These are phyloP conservation scores for Melaleuca alternifolia DNA, from an alignment of 345 rosid species.

Conservation along the genomic window DNA sequence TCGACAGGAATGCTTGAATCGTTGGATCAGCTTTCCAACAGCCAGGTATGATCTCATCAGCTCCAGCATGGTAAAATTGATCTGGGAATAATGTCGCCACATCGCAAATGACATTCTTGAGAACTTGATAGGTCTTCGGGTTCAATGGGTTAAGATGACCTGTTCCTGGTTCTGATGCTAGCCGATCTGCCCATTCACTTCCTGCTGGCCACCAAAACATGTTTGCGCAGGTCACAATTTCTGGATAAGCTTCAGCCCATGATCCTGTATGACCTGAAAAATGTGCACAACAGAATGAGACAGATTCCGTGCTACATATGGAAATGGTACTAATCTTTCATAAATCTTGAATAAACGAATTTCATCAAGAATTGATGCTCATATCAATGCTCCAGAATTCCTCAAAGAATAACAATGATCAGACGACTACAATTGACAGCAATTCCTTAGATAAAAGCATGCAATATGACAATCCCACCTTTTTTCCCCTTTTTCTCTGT, in stretches of 20 bases:
- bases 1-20: slow-evolving; percentile 44
- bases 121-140: slow-evolving; percentile 62
- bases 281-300: neutral
- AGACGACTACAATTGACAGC: neutral
- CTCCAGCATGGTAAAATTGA: slow-evolving; percentile 63
- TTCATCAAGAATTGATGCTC: neutral
- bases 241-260: slow-evolving; percentile 82
- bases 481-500: neutral
- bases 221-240: slow-evolving; percentile 69
- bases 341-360: neutral
- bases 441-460: neutral
- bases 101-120: slow-evolving; percentile 49
- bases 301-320: neutral
- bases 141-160: slow-evolving; percentile 81
- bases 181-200: slow-evolving; percentile 36
- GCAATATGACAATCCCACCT: neutral
- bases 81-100: slow-evolving; percentile 50
- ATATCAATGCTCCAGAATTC: neutral
- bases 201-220: slow-evolving; percentile 84
- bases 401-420: neutral
- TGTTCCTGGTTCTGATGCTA: slow-evolving; percentile 77
- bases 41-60: slow-evolving; percentile 66
- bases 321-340: neutral
- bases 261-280: slow-evolving; percentile 65
- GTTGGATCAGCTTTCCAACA: slow-evolving; percentile 72